Conservation (phyloP, 2,329 filamentous ascomycete genomes). For the Dryadomyces quercus-mongolicae region DNA sequence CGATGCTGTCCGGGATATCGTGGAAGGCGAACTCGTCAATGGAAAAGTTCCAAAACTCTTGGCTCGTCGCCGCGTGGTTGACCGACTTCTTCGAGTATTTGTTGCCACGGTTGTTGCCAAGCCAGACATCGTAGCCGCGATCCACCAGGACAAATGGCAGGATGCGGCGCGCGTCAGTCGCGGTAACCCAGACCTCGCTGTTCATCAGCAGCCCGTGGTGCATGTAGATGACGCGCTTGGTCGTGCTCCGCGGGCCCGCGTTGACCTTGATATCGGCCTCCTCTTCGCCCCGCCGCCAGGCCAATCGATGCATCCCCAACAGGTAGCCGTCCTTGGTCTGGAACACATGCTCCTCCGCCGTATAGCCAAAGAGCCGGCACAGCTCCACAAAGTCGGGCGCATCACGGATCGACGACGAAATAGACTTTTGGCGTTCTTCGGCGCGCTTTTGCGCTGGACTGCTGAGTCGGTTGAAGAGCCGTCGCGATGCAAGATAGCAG, state of each 20-base stretch:
- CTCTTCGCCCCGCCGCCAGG: slow-evolving; percentile 73
- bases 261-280: slow-evolving; percentile 56
- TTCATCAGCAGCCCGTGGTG: slow-evolving; percentile 98
- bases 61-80: slow-evolving; percentile 58
- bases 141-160: slow-evolving; percentile 84
- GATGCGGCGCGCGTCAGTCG: slow-evolving; percentile 75
- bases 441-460: slow-evolving; percentile 57
- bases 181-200: slow-evolving; percentile 93
- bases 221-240: slow-evolving; percentile 82
- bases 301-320: slow-evolving; percentile 77
- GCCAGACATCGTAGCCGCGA: slow-evolving; percentile 89
- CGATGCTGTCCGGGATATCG: slow-evolving; percentile 90
- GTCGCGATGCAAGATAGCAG: slow-evolving; percentile 71
- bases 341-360: slow-evolving; percentile 90
- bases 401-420: slow-evolving; percentile 65
- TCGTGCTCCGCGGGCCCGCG: slow-evolving; percentile 49
- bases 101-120: slow-evolving; percentile 96
- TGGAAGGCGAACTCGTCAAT: slow-evolving; percentile 98
- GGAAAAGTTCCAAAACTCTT: slow-evolving; percentile 90
- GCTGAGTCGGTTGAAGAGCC: slow-evolving; percentile 68
- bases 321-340: slow-evolving; percentile 92
- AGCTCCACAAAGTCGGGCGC: slow-evolving; percentile 88
- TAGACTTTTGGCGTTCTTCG: slow-evolving; percentile 55
- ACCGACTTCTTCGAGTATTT: slow-evolving; percentile 97
- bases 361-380: slow-evolving; percentile 84